phyloP scores from a whole-genome alignment of 176 grass and related monocot genomes.

The Canna indica region DNA sequence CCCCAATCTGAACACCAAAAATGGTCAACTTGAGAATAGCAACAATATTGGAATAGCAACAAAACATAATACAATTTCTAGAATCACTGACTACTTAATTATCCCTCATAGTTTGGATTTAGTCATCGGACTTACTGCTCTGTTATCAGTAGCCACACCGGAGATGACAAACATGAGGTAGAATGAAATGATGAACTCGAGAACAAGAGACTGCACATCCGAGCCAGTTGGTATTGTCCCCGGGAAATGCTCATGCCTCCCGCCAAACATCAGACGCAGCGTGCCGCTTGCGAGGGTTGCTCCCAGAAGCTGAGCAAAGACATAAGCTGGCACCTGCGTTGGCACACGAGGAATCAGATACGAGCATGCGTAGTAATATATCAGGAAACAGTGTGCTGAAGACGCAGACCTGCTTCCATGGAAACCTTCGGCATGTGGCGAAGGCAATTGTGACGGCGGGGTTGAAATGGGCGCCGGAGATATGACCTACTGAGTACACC shows the following conservation, averaged over 20 bases:
- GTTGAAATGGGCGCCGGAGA: slow-evolving; percentile 81
- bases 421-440: slow-evolving; percentile 57
- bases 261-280: slow-evolving; percentile 60
- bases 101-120: not conserved
- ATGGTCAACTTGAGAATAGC: not conserved
- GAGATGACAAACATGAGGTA: slow-evolving; percentile 96
- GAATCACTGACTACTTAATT: not conserved
- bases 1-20: slow-evolving; percentile 41
- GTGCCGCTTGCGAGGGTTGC: slow-evolving; percentile 51
- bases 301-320: slow-evolving; percentile 50
- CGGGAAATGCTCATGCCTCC: slow-evolving; percentile 43
- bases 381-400: no score
- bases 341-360: not conserved
- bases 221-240: slow-evolving; percentile 53
- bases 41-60: not conserved
- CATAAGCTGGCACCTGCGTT: slow-evolving; percentile 47
- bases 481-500: slow-evolving; percentile 73
- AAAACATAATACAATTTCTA: not conserved
- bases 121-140: slow-evolving; percentile 35
- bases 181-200: slow-evolving; percentile 76
- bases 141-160: slow-evolving; percentile 71
- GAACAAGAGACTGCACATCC: slow-evolving; percentile 56
- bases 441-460: slow-evolving; percentile 83
- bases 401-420: slow-evolving; percentile 64
- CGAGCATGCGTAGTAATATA: not conserved